phyloP scores from a whole-genome alignment of 352 stramenopile genomes.

The Pythium rishiriense region DNA sequence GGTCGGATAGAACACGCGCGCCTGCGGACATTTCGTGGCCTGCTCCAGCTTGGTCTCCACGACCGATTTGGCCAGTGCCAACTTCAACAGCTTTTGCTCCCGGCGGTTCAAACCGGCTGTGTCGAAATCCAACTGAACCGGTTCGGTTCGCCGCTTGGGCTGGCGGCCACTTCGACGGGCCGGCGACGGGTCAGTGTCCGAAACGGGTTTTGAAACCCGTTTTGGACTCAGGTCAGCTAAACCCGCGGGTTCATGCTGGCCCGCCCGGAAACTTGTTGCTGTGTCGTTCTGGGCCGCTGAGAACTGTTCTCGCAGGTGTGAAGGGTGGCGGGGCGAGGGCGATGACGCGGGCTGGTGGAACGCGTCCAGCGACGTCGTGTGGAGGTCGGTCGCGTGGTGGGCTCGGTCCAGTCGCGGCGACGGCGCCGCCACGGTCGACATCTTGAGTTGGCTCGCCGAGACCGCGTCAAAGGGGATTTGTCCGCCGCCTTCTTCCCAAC shows the following conservation, averaged over 20 bases:
- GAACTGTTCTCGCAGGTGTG: background rate
- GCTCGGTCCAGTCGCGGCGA: slow-evolving; percentile 12
- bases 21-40: slow-evolving; percentile 33
- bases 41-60: slow-evolving; percentile 52
- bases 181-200: slow-evolving; percentile 7
- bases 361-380: background rate
- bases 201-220: slow-evolving; percentile 16
- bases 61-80: slow-evolving; percentile 51
- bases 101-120: slow-evolving; percentile 21
- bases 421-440: slow-evolving; percentile 18
- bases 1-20: slow-evolving; percentile 77
- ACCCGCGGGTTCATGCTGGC: background rate
- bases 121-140: slow-evolving; percentile 35
- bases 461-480: no score
- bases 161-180: slow-evolving; percentile 27
- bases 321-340: background rate
- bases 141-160: slow-evolving; percentile 42
- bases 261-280: background rate
- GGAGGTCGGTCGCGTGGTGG: background rate
- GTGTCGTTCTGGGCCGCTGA: slow-evolving; percentile 6
- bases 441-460: background rate
- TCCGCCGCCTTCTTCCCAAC: background rate
- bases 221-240: background rate
- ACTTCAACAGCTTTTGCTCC: slow-evolving; percentile 65
- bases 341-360: slow-evolving; percentile 7